phyloP scores from a whole-genome alignment of 257 asterid species.

The Apocynum venetum region DNA sequence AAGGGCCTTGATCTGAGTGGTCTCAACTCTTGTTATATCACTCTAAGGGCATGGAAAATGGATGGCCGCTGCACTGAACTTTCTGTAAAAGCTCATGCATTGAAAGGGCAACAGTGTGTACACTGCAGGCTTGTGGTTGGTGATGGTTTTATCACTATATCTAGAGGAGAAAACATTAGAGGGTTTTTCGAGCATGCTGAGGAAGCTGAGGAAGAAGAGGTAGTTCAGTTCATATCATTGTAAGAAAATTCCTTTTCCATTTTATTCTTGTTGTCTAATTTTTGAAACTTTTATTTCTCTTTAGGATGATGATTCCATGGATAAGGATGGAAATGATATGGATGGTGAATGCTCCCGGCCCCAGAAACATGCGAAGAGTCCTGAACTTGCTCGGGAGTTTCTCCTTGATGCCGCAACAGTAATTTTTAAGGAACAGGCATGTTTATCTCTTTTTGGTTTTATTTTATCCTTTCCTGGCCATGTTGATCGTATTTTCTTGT shows the following conservation, averaged over 20 bases:
- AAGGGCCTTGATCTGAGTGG: slow-evolving; percentile 84
- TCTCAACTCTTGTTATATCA: slow-evolving; percentile 78
- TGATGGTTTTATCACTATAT: slow-evolving; percentile 78
- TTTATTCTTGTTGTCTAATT: slow-evolving; percentile 1
- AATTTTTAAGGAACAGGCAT: slow-evolving; percentile 95
- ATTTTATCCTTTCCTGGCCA: not conserved
- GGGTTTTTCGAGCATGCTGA: slow-evolving; percentile 98
- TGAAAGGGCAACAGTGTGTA: slow-evolving; percentile 86
- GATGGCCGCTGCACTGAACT: slow-evolving; percentile 88
- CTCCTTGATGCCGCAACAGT: slow-evolving; percentile 99
- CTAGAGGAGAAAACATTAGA: slow-evolving; percentile 71
- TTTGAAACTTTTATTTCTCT: slow-evolving; percentile 15
- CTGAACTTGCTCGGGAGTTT: slow-evolving; percentile 99
- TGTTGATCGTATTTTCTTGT: not conserved
- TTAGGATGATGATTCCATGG: slow-evolving; percentile 97
- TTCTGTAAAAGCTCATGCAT: slow-evolving; percentile 91
- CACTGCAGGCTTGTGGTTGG: slow-evolving; percentile 96
- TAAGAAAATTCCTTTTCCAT: not conserved
- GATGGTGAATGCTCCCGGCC: slow-evolving; percentile 98
- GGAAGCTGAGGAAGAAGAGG: slow-evolving; percentile 99
- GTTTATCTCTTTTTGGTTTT: slow-evolving; percentile 22
- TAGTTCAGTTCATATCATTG: slow-evolving; percentile 25
- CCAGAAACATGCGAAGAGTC: slow-evolving; percentile 99
- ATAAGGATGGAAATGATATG: slow-evolving; percentile 90
- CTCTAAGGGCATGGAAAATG: slow-evolving; percentile 80